phyloP scores from a whole-genome alignment of 1,284 basidiomycete genomes.

The Austroboletus niveus region DNA sequence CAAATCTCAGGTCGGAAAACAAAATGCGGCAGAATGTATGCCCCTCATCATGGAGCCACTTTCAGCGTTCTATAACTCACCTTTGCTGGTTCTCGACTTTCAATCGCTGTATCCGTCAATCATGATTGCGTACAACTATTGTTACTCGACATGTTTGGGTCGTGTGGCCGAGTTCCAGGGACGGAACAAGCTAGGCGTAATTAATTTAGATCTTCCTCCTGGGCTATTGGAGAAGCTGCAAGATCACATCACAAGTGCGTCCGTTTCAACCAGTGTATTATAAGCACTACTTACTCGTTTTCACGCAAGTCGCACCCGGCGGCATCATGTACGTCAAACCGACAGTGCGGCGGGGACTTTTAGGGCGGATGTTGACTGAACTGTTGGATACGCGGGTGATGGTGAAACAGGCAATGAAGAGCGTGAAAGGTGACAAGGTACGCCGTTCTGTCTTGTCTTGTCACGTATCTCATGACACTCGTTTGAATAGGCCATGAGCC shows the following conservation, averaged over 20 bases:
- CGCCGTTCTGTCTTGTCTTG: not conserved
- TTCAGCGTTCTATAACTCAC: constrained; percentile 91
- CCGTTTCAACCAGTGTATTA: not conserved
- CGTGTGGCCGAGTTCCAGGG: constrained; percentile 83
- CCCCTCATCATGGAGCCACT: constrained; percentile 94
- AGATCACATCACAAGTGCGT: constrained; percentile 73
- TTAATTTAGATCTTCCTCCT: constrained; percentile 68
- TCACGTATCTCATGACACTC: not conserved
- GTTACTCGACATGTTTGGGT: constrained; percentile 96
- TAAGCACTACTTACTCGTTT: too few relatives aligned
- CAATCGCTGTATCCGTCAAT: constrained; percentile 95
- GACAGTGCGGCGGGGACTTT: constrained; percentile 78
- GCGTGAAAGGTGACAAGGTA: constrained; percentile 70
- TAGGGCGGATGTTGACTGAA: constrained; percentile 92
- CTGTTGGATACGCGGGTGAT: constrained; percentile 95
- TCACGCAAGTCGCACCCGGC: constrained; percentile 79
- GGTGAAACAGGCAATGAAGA: constrained; percentile 96
- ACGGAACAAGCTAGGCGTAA: constrained; percentile 84
- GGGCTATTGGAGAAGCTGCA: constrained; percentile 69
- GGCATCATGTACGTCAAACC: constrained; percentile 93
- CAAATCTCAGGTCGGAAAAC: constrained; percentile 75
- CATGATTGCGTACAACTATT: constrained; percentile 99
- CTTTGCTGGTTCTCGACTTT: constrained; percentile 76
- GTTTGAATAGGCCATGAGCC: constrained; percentile 57
- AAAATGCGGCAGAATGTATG: constrained; percentile 95